A percentile compares a stretch with the other conserved stretches of the same genome.
Conservation (phyloP, 257 asterid species). For the Fraxinus americana region DNA sequence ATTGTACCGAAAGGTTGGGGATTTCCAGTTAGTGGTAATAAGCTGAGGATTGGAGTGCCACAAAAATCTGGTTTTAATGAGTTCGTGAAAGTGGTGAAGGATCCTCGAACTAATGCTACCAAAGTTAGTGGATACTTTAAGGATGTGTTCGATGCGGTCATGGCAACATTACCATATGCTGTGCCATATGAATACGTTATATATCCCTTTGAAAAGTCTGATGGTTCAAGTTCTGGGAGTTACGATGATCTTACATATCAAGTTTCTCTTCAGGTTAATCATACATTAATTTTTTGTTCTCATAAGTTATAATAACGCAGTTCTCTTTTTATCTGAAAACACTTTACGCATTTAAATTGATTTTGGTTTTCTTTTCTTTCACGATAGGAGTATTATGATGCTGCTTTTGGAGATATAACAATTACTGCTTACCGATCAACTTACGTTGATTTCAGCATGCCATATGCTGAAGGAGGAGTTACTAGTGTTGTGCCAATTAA, state of each 20-base stretch:
- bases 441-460: slow-evolving; percentile 46
- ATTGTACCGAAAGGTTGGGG: slow-evolving; percentile 54
- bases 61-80: slow-evolving; percentile 41
- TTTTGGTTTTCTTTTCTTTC: neutral
- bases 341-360: neutral
- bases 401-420: slow-evolving; percentile 51
- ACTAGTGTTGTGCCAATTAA: slow-evolving; percentile 31
- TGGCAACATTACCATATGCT: slow-evolving; percentile 16
- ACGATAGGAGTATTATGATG: slow-evolving; percentile 35
- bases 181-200: slow-evolving; percentile 15
- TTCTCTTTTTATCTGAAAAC: neutral
- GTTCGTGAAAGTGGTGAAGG: slow-evolving; percentile 32
- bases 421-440: slow-evolving; percentile 41
- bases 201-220: neutral
- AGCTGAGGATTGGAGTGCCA: slow-evolving; percentile 46
- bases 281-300: neutral
- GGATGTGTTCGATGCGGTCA: slow-evolving; percentile 32
- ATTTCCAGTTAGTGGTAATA: slow-evolving; percentile 30
- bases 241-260: slow-evolving; percentile 24
- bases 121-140: slow-evolving; percentile 23
- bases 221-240: neutral
- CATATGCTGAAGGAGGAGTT: slow-evolving; percentile 47
- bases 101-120: slow-evolving; percentile 15
- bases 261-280: slow-evolving; percentile 16
- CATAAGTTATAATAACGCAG: neutral